Base-by-base conservation (phyloP, 176 grass and related monocot genomes). In the Echinochloa phyllopogon region DNA sequence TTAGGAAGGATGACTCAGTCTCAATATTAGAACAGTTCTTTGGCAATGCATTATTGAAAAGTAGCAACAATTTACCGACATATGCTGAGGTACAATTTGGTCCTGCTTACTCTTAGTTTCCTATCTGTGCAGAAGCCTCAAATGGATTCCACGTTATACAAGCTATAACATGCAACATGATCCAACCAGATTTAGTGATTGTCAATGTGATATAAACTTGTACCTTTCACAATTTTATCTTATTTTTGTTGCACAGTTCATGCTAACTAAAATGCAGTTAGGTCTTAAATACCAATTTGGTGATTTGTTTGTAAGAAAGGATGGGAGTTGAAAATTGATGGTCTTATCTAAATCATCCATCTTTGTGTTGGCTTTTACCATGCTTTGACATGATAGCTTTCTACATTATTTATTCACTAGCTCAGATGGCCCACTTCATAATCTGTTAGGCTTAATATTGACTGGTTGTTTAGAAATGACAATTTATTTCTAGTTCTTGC, bases 21-120 rank as follows among this genome's bases (percentile, higher is more conserved):
- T 96, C 94, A 76, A 86, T 96, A 72, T 83, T 99, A 84, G 97
- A 96, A 56, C 91, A 95, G 43, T 99, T 99, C 67, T 94, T 99
- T 83, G 84, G 90, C 65, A 88, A 58, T 89, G 75, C 88, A 64
- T 83, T 94, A 79, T 91, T 66, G 11, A 96, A 93, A 91, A 63
- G 70, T 49, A 45, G 83, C 71, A 85, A 50, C 59, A 83, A 64
- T 83, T 74, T 85, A 78, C 75, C 94, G 1, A 63, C 88, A 69
- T 74, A 81, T 85, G 78, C 58, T 81, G 89, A 89, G 89, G 89
- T 87, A 84, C 57, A 25, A 4, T 78, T 69, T 84, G 44, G 18
- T 43, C 27, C 5, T 90, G 29, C 41, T 79, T 56, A 65, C 33
- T 83, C 58, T 62, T 84, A 24, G 10, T 27, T 82, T 84, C 43